These are phyloP conservation scores for Chimonanthus praecox DNA, from an alignment of 164 flowering plant species.

Conservation along the genomic window DNA sequence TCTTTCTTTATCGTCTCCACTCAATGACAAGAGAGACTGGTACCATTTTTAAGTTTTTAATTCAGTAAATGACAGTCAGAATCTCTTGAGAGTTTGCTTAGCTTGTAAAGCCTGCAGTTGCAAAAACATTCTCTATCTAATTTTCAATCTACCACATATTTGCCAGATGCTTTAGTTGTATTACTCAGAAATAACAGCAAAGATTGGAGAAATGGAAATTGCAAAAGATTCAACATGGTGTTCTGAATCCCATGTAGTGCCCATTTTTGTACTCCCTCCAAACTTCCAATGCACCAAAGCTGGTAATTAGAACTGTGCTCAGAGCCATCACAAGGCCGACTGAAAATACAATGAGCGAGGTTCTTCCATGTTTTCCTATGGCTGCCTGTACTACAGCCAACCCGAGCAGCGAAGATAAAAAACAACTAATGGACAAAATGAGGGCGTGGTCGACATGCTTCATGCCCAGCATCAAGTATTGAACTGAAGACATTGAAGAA, in stretches of 20 bases:
- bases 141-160: no score
- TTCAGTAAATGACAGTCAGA: no score
- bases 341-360: slow-evolving; percentile 61
- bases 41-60: no score
- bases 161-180: no score
- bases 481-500: slow-evolving; percentile 64
- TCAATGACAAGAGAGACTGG: no score
- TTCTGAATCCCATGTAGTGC: slow-evolving; percentile 50
- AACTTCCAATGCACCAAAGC: slow-evolving; percentile 45
- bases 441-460: slow-evolving; percentile 32
- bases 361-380: slow-evolving; percentile 42
- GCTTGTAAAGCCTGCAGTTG: no score
- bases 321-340: slow-evolving; percentile 58
- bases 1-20: no score
- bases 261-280: slow-evolving; percentile 46
- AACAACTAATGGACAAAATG: slow-evolving; percentile 36
- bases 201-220: no score
- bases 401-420: slow-evolving; percentile 46
- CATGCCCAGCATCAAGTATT: slow-evolving; percentile 57
- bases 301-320: slow-evolving; percentile 53
- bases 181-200: no score
- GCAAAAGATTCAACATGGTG: slow-evolving; percentile 35
- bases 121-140: no score
- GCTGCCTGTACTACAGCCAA: slow-evolving; percentile 40
- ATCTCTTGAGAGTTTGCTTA: no score